Percentiles rank a stretch among this genome's conserved stretches.
Conservation (phyloP, 225 moss, liverwort and hornwort genomes). For the Lunularia cruciata region DNA sequence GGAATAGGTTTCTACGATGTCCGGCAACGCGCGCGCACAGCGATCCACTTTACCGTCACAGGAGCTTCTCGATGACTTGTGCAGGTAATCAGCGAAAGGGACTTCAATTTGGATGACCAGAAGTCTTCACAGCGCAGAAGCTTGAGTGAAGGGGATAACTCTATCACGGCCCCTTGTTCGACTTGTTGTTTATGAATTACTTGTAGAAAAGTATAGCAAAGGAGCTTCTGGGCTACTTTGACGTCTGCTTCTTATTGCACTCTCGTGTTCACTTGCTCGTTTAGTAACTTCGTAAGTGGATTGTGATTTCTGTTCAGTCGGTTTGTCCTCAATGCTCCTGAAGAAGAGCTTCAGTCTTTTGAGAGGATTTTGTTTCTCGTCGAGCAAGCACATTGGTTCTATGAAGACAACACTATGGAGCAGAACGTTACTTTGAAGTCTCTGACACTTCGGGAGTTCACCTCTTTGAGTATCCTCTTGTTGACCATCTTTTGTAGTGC, state of each 20-base stretch:
- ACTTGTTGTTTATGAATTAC: too few relatives aligned
- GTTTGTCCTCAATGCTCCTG: conserved; percentile 86
- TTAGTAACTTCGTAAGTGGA: too few relatives aligned
- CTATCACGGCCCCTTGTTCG: too few relatives aligned
- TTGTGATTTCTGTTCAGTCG: conserved; percentile 51
- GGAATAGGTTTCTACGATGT: conserved; percentile 18
- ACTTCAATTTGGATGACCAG: too few relatives aligned
- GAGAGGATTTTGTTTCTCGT: conserved; percentile 91
- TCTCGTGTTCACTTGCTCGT: too few relatives aligned
- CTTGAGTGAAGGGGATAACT: too few relatives aligned
- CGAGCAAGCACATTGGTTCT: conserved; percentile 99
- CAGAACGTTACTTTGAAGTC: conserved; percentile 75
- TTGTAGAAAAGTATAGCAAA: too few relatives aligned
- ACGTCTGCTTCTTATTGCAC: too few relatives aligned
- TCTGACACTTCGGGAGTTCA: conserved; percentile 80
- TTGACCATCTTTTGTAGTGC: neutral
- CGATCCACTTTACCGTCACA: conserved; percentile 75
- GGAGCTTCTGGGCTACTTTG: too few relatives aligned
- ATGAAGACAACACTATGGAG: conserved; percentile 97
- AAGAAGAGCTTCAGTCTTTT: conserved; percentile 88
- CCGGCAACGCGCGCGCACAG: conserved; percentile 41
- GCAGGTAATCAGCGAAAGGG: conserved; percentile 47
- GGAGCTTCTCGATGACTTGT: conserved; percentile 88
- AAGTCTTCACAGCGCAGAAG: too few relatives aligned
- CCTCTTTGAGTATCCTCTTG: conserved; percentile 66